These are phyloP conservation scores for Cladorrhinum samala DNA, from an alignment of 495 filamentous ascomycete species.

Conservation along the genomic window DNA sequence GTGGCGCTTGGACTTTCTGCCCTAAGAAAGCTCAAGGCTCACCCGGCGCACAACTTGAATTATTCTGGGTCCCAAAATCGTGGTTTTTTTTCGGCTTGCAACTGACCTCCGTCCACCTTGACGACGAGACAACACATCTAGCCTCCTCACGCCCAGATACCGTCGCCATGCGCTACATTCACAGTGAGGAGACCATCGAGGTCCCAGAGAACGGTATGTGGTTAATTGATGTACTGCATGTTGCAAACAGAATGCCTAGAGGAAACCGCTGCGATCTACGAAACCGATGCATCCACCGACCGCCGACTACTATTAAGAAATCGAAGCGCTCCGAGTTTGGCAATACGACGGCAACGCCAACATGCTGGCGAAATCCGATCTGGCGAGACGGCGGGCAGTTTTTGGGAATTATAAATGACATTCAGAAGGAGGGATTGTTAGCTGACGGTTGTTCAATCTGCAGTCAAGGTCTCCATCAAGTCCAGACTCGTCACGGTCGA, in stretches of 20 bases:
- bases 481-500: slow-evolving; percentile 92
- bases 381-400: background rate
- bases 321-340: background rate
- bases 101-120: slow-evolving; percentile 30
- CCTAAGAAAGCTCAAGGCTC: slow-evolving; percentile 24
- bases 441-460: slow-evolving; percentile 35
- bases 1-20: slow-evolving; percentile 17
- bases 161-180: slow-evolving; percentile 88
- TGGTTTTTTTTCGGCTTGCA: slow-evolving; percentile 28
- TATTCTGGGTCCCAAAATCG: slow-evolving; percentile 36
- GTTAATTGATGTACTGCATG: slow-evolving; percentile 15
- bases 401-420: background rate
- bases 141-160: slow-evolving; percentile 29
- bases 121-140: slow-evolving; percentile 31
- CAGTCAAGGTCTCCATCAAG: slow-evolving; percentile 95
- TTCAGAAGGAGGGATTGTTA: slow-evolving; percentile 20
- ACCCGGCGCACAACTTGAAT: slow-evolving; percentile 33
- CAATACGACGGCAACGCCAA: background rate
- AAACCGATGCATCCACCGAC: slow-evolving; percentile 13
- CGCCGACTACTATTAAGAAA: background rate
- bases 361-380: background rate
- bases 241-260: background rate
- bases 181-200: slow-evolving; percentile 86
- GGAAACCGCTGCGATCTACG: slow-evolving; percentile 8
- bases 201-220: slow-evolving; percentile 95